A percentile compares a stretch with the other conserved stretches of the same genome.
These are phyloP conservation scores for Boletus rubropictus DNA, from an alignment of 768 basidiomycete species.

Conservation along the genomic window DNA sequence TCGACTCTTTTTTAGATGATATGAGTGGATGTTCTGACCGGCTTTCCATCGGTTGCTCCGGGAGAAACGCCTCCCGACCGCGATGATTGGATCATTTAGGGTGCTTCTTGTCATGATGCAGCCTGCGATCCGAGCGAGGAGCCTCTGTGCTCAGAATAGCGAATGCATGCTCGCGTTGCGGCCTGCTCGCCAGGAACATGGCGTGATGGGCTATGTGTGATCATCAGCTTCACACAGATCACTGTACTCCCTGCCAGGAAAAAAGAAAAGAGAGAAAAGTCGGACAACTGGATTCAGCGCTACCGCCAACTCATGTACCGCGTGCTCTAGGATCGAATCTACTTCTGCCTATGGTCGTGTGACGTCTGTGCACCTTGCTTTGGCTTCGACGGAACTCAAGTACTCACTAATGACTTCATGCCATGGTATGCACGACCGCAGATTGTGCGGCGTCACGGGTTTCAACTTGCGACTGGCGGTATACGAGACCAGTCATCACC, in stretches of 20 bases:
- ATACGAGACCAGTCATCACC: background rate
- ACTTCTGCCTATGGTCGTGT: background rate
- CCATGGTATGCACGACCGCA: constrained; percentile 1
- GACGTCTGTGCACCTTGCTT: background rate
- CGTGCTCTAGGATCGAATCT: background rate
- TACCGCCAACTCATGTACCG: background rate
- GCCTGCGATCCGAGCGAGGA: background rate
- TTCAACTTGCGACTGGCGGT: background rate
- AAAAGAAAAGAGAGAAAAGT: too few species aligned
- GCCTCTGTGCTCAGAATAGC: too few species aligned
- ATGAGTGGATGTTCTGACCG: constrained; percentile 4
- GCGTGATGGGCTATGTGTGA: background rate
- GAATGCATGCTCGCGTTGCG: background rate
- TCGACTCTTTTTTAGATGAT: constrained; percentile 14
- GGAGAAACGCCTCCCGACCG: background rate
- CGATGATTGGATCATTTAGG: background rate
- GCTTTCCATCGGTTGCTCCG: background rate
- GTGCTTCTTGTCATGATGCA: background rate
- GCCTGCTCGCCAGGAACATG: background rate
- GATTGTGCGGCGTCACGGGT: background rate
- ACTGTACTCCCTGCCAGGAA: background rate
- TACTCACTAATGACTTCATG: background rate
- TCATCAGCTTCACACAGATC: background rate
- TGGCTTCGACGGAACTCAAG: background rate
- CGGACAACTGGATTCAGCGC: background rate